phyloP scores from a whole-genome alignment of 148 eudicot species.

The Cornus kousa region DNA sequence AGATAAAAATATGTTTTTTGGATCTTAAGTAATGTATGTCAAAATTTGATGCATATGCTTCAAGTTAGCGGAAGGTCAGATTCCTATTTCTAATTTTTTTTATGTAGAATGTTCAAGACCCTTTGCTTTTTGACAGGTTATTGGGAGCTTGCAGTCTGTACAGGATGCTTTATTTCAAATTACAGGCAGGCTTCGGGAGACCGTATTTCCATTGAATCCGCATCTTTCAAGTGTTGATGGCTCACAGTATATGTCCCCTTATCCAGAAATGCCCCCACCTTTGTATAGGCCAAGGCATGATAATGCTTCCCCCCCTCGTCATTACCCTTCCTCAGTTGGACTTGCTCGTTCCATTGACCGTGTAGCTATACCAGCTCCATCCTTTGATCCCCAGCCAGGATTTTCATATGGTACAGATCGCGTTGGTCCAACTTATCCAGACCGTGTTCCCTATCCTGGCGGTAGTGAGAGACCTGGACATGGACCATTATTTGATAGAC shows the following conservation, averaged over 20 bases:
- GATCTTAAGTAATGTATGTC: not conserved
- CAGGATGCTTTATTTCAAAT: constrained; percentile 62
- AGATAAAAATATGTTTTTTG: not conserved
- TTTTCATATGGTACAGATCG: constrained; percentile 37
- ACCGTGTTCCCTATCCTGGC: constrained; percentile 30
- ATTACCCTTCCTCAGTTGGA: constrained; percentile 41
- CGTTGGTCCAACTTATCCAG: constrained; percentile 27
- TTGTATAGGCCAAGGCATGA: constrained; percentile 51
- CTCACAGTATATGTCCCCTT: constrained; percentile 28
- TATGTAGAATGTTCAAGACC: not conserved
- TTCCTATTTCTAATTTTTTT: not conserved
- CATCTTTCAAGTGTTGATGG: constrained; percentile 28
- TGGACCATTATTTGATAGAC: constrained; percentile 36
- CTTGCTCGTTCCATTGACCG: constrained; percentile 32
- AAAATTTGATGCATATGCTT: not conserved
- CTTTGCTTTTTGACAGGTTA: constrained; percentile 32
- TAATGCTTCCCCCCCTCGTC: constrained; percentile 48
- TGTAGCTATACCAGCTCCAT: constrained; percentile 27
- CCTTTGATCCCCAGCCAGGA: constrained; percentile 22
- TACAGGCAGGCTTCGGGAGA: constrained; percentile 58
- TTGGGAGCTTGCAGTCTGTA: constrained; percentile 55
- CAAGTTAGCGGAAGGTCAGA: not conserved
- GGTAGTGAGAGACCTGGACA: constrained; percentile 41
- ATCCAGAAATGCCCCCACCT: constrained; percentile 48
- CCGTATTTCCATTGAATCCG: constrained; percentile 33